A percentile compares a stretch with the other conserved stretches of the same genome.
Conservation (phyloP, 169 alveolate genomes). For the Cryptosporidium baileyi region DNA sequence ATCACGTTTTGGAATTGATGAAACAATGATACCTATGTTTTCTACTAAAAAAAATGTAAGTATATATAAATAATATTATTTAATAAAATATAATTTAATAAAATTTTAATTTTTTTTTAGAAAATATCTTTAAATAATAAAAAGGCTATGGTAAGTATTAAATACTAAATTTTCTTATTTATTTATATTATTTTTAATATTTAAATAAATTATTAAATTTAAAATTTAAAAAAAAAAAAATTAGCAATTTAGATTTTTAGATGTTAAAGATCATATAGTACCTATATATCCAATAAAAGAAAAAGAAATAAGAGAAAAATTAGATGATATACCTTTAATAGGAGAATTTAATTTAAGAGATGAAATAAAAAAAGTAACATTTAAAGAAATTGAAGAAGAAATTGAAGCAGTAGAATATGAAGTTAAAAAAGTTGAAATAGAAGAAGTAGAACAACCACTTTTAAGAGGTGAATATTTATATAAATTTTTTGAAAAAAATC, state of each 20-base stretch:
- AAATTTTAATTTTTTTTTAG: background rate
- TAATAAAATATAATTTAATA: background rate
- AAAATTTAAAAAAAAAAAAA: background rate
- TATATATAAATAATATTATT: background rate
- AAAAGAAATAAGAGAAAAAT: constrained; percentile 19
- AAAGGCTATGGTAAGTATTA: constrained; percentile 13
- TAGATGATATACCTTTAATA: background rate
- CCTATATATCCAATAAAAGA: constrained; percentile 32
- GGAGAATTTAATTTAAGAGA: constrained; percentile 64
- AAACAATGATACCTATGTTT: constrained; percentile 51
- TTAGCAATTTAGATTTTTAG: constrained; percentile 10
- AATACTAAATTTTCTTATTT: background rate
- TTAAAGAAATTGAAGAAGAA: constrained; percentile 50
- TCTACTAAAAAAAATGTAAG: constrained; percentile 6
- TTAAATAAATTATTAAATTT: background rate
- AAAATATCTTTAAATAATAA: background rate
- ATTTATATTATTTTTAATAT: no score
- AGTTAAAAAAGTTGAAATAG: constrained; percentile 4
- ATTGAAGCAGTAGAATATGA: constrained; percentile 55
- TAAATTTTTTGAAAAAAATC: background rate
- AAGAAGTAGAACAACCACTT: constrained; percentile 33
- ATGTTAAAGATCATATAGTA: constrained; percentile 42
- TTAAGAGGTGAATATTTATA: constrained; percentile 35
- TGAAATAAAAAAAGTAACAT: constrained; percentile 40
- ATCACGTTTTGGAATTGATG: constrained; percentile 59